Percentiles rank a stretch among this genome's conserved stretches.
Conservation (phyloP, 208 protist genomes). For the Trypanosoma platydactyli region DNA sequence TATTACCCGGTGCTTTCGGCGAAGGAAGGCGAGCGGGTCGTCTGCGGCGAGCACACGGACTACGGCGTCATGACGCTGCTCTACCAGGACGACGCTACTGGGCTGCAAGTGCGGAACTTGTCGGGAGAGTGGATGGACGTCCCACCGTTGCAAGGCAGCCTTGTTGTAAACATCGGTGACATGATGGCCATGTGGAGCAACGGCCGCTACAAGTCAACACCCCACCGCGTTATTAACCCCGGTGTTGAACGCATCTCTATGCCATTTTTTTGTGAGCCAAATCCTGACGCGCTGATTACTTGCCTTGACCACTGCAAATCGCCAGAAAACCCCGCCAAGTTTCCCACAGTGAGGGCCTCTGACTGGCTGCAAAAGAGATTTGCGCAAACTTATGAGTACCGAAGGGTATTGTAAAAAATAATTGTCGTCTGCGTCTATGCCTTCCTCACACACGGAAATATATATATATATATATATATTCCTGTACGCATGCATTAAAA, state of each 20-base stretch:
- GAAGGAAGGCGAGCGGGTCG: slow-evolving; percentile 35
- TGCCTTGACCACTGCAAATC: slow-evolving; percentile 70
- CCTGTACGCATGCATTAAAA: no score
- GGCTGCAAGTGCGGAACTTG: slow-evolving; percentile 62
- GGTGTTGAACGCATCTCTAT: slow-evolving; percentile 73
- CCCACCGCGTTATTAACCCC: slow-evolving; percentile 71
- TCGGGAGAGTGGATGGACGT: slow-evolving; percentile 68
- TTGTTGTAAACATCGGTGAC: slow-evolving; percentile 87
- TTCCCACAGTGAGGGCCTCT: slow-evolving; percentile 44
- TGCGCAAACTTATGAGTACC: slow-evolving; percentile 69
- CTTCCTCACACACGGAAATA: background rate
- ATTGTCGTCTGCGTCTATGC: background rate
- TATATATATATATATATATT: no score
- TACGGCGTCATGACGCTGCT: slow-evolving; percentile 84
- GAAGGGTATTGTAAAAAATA: slow-evolving; percentile 8
- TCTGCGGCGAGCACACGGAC: slow-evolving; percentile 75
- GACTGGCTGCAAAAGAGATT: slow-evolving; percentile 77
- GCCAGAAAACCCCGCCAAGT: slow-evolving; percentile 58
- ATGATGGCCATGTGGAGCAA: slow-evolving; percentile 89
- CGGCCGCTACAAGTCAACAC: slow-evolving; percentile 66
- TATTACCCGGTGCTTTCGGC: slow-evolving; percentile 65
- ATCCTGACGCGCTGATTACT: slow-evolving; percentile 58
- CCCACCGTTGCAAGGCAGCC: slow-evolving; percentile 52
- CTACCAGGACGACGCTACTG: slow-evolving; percentile 61
- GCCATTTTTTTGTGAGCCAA: slow-evolving; percentile 86